phyloP scores from a whole-genome alignment of 2,329 filamentous ascomycete genomes.

The Fusarium sp. region DNA sequence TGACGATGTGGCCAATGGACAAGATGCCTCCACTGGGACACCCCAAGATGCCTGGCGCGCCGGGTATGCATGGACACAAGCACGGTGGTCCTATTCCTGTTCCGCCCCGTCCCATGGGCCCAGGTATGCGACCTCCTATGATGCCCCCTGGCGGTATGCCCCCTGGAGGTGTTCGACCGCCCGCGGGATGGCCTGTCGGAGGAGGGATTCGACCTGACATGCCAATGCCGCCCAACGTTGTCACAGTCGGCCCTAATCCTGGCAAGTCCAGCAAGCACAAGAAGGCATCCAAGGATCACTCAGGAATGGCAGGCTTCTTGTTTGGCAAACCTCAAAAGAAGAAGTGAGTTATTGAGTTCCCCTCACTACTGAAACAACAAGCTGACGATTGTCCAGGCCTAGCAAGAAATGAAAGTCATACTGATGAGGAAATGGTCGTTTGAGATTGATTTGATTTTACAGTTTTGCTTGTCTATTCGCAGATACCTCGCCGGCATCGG shows the following conservation, averaged over 20 bases:
- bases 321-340: constrained; percentile 45
- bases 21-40: constrained; percentile 46
- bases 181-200: constrained; percentile 30
- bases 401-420: constrained; percentile 36
- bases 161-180: constrained; percentile 31
- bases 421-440: constrained; percentile 35
- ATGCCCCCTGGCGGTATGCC: neutral
- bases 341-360: constrained; percentile 39
- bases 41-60: constrained; percentile 34
- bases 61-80: constrained; percentile 15
- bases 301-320: constrained; percentile 38
- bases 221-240: constrained; percentile 32
- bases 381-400: constrained; percentile 22
- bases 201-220: constrained; percentile 2
- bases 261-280: constrained; percentile 38
- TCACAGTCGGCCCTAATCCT: constrained; percentile 32
- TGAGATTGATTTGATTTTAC: constrained; percentile 25
- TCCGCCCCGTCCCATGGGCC: neutral
- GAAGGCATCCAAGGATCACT: constrained; percentile 30
- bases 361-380: neutral
- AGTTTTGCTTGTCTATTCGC: constrained; percentile 35
- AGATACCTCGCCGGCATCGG: constrained; percentile 41
- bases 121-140: constrained; percentile 26
- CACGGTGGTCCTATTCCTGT: constrained; percentile 25
- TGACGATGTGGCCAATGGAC: constrained; percentile 69